These are phyloP conservation scores for Pseudopediastrum boryanum DNA, from an alignment of 139 green algal genomes.

Conservation along the genomic window DNA sequence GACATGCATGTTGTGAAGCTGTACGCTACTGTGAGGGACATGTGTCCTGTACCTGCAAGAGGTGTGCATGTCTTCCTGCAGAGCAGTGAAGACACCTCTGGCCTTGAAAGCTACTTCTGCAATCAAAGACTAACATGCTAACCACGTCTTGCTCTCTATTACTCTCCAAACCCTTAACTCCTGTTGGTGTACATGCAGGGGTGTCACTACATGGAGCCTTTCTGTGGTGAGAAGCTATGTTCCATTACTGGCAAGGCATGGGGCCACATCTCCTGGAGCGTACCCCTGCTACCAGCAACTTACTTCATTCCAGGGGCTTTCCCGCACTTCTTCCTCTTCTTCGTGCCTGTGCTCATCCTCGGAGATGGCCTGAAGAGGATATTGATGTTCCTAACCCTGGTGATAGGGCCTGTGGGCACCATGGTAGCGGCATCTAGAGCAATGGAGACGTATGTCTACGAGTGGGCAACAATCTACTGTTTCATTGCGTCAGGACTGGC, in stretches of 20 bases:
- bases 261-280: conserved; percentile 13
- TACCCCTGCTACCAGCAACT: conserved; percentile 18
- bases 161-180: no score
- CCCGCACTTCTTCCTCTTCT: conserved; percentile 36
- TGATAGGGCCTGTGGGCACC: conserved; percentile 10
- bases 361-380: conserved; percentile 9
- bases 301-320: conserved; percentile 24
- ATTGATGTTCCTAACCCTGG: conserved; percentile 15
- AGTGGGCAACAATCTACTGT: conserved; percentile 32
- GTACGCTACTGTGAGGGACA: no score
- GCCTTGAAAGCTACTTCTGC: no score
- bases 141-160: no score
- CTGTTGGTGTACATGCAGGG: conserved; percentile 11
- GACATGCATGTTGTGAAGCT: no score
- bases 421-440: neutral
- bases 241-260: conserved; percentile 24
- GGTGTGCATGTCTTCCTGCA: no score
- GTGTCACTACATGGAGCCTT: conserved; percentile 32
- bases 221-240: conserved; percentile 15
- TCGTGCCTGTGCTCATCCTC: conserved; percentile 15
- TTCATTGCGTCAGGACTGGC: no score
- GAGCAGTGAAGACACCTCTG: no score
- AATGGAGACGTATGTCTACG: conserved; percentile 17
- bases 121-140: no score
- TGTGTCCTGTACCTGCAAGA: no score